Percentiles rank a stretch among this genome's conserved stretches.
phyloP scores from a whole-genome alignment of 331 rosid genomes.

The Arachis monticola region DNA sequence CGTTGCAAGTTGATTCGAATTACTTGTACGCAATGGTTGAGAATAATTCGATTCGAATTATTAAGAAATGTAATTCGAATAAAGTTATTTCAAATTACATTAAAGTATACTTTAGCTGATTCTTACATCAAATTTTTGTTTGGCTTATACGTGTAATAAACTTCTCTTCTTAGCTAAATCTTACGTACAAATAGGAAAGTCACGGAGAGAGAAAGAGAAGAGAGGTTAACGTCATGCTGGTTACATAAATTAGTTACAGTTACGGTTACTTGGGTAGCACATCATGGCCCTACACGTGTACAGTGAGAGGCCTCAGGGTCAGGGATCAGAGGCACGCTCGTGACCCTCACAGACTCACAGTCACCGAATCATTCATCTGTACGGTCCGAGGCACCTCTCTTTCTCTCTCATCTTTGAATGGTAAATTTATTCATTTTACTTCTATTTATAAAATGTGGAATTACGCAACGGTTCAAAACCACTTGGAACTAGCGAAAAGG shows the following conservation, averaged over 20 bases:
- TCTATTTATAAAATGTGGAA: not conserved
- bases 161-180: no score
- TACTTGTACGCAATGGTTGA: no score
- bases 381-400: slow-evolving; percentile 31
- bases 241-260: not conserved
- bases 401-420: slow-evolving; percentile 4
- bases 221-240: no score
- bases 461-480: slow-evolving; percentile 39
- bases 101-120: no score
- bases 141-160: no score
- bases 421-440: not conserved
- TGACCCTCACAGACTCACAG: not conserved
- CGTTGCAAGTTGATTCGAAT: no score
- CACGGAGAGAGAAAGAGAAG: not conserved
- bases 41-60: no score
- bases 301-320: not conserved
- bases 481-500: not conserved
- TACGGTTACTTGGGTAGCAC: not conserved
- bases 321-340: slow-evolving; percentile 31
- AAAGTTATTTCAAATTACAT: no score
- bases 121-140: no score
- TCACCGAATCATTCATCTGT: slow-evolving; percentile 31
- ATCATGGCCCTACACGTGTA: slow-evolving; percentile 46
- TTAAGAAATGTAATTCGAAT: no score
- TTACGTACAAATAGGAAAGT: not conserved